These are phyloP conservation scores for Fistulinella cinereoalba DNA, from an alignment of 1,284 basidiomycete genomes.

Conservation along the genomic window DNA sequence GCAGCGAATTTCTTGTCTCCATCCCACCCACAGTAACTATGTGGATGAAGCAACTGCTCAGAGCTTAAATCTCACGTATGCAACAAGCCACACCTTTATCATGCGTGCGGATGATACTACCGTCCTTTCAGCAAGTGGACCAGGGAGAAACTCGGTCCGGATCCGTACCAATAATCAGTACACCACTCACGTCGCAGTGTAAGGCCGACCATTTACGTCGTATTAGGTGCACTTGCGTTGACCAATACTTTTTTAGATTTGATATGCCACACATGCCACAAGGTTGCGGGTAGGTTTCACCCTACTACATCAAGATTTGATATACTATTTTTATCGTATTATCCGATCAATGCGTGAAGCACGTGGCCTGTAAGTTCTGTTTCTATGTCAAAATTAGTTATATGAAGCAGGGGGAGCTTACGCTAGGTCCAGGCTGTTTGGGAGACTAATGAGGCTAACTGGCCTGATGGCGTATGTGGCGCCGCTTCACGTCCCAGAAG, in stretches of 20 bases:
- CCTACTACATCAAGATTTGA: neutral
- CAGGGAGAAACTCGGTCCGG: constrained; percentile 60
- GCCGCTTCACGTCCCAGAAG: neutral
- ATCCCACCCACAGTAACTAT: constrained; percentile 45
- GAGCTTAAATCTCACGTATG: constrained; percentile 46
- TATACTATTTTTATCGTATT: neutral
- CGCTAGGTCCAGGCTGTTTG: constrained; percentile 42
- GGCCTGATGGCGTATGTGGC: constrained; percentile 49
- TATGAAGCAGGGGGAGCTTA: constrained; percentile 6
- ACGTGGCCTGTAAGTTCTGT: constrained; percentile 43
- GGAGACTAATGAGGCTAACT: constrained; percentile 47
- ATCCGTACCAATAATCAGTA: constrained; percentile 51
- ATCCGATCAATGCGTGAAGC: constrained; percentile 25
- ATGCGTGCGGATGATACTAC: constrained; percentile 53
- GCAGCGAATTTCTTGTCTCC: neutral
- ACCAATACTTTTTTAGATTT: constrained; percentile 25
- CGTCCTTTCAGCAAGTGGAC: constrained; percentile 41
- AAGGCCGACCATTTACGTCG: constrained; percentile 22
- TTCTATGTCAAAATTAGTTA: neutral
- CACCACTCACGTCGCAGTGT: constrained; percentile 57
- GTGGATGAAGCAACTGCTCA: constrained; percentile 46
- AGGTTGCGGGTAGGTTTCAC: constrained; percentile 57
- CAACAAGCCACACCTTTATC: constrained; percentile 45
- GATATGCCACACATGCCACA: constrained; percentile 50
- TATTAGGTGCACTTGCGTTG: neutral